Evolutionary conservation across 192 early-diverging fungal genomes (phyloP).

Genomic region (Coemansia sp.): DNA sequence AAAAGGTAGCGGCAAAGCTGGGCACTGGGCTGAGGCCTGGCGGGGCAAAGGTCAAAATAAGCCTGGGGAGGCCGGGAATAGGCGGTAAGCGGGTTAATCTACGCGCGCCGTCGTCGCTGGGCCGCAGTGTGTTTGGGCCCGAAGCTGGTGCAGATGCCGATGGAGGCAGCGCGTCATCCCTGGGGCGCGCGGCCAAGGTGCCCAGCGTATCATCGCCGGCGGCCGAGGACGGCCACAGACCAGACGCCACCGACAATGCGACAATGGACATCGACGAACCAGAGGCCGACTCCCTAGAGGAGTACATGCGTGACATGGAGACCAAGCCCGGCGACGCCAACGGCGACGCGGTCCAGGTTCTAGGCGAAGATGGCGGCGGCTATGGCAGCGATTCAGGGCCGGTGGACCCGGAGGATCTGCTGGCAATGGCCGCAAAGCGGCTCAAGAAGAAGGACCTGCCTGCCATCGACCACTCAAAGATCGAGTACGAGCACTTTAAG

Average conservation of each 20-base stretch:
- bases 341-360: conserved; percentile 10
- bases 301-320: conserved; percentile 81
- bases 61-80: conserved; percentile 21
- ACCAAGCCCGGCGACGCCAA: conserved; percentile 55
- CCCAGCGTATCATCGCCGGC: neutral
- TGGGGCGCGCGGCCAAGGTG: neutral
- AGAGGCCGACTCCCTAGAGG: conserved; percentile 70
- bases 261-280: conserved; percentile 45
- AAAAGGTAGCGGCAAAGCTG: neutral
- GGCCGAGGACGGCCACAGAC: neutral
- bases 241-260: conserved; percentile 1
- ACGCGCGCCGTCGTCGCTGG: conserved; percentile 28
- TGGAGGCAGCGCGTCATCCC: neutral
- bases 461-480: conserved; percentile 76
- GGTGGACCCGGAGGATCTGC: conserved; percentile 61
- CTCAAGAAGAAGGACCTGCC: conserved; percentile 89
- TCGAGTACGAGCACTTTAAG: conserved; percentile 80
- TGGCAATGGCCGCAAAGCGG: conserved; percentile 75
- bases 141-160: conserved; percentile 7
- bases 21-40: neutral
- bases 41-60: neutral
- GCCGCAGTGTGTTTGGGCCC: conserved; percentile 26
- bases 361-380: conserved; percentile 41
- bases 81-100: conserved; percentile 44
- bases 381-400: conserved; percentile 42